Evolutionary conservation across 192 early-diverging fungal species (phyloP).

Genomic region (Linnemannia elongata): DNA sequence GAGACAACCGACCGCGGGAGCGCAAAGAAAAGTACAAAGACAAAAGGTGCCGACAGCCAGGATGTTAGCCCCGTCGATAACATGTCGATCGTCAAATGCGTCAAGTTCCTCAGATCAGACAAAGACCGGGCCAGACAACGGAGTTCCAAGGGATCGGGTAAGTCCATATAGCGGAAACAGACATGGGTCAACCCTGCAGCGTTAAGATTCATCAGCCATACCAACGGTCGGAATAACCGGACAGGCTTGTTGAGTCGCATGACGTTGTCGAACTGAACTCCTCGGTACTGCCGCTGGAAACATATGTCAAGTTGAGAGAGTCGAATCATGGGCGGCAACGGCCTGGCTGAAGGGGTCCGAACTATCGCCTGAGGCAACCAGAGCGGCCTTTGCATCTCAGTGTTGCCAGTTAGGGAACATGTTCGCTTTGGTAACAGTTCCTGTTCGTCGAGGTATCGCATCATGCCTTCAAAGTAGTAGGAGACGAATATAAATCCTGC

Average conservation of each 20-base stretch:
- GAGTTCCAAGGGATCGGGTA: background rate
- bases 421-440: background rate
- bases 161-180: background rate
- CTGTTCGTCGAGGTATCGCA: background rate
- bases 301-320: background rate
- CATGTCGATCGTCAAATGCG: background rate
- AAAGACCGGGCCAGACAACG: background rate
- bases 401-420: no score
- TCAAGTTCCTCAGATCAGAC: background rate
- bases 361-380: background rate
- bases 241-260: background rate
- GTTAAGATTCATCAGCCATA: background rate
- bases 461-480: background rate
- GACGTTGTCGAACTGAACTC: background rate
- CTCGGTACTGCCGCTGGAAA: background rate
- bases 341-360: background rate
- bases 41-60: background rate
- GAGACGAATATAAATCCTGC: background rate
- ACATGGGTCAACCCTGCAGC: background rate
- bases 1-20: background rate
- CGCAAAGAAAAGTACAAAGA: background rate
- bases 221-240: background rate
- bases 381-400: background rate
- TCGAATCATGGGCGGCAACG: background rate
- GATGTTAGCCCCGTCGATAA: background rate